A percentile compares a stretch with the other conserved stretches of the same genome.
These are phyloP conservation scores for Apiospora malaysiana DNA, from an alignment of 2,329 filamentous ascomycete species.

Conservation along the genomic window DNA sequence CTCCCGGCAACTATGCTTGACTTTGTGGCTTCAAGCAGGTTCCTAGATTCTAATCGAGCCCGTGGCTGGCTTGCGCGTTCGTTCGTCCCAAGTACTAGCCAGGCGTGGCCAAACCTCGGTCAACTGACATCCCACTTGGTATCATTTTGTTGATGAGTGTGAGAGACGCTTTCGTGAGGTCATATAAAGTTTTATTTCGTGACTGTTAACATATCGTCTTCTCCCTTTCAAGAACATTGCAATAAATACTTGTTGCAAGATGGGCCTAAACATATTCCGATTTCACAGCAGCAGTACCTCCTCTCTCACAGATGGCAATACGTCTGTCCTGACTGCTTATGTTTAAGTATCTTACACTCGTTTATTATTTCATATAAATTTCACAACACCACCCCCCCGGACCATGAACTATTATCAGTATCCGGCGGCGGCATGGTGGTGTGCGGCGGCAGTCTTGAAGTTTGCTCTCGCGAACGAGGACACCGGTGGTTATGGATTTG, in stretches of 20 bases:
- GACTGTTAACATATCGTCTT: too few relatives aligned
- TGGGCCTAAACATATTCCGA: background rate
- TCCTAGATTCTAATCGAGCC: background rate
- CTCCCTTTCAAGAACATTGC: background rate
- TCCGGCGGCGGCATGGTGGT: background rate
- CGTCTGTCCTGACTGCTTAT: background rate
- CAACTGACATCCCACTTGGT: too few relatives aligned
- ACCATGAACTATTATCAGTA: background rate
- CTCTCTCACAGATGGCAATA: background rate
- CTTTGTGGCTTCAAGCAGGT: background rate
- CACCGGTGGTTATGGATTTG: conserved; percentile 1
- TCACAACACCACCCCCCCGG: too few relatives aligned
- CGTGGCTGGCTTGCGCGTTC: conserved; percentile 14
- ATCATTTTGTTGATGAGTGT: background rate
- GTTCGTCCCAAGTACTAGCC: background rate
- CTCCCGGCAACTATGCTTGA: background rate
- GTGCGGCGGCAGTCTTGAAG: background rate
- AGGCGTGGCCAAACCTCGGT: background rate
- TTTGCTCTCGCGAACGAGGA: background rate
- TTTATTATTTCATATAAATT: background rate
- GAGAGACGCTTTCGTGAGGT: background rate
- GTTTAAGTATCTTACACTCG: background rate
- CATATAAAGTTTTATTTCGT: background rate
- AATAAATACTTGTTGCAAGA: background rate
- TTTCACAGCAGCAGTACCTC: background rate